phyloP scores from a whole-genome alignment of 1,284 basidiomycete genomes.

The Neonothopanus nambi region DNA sequence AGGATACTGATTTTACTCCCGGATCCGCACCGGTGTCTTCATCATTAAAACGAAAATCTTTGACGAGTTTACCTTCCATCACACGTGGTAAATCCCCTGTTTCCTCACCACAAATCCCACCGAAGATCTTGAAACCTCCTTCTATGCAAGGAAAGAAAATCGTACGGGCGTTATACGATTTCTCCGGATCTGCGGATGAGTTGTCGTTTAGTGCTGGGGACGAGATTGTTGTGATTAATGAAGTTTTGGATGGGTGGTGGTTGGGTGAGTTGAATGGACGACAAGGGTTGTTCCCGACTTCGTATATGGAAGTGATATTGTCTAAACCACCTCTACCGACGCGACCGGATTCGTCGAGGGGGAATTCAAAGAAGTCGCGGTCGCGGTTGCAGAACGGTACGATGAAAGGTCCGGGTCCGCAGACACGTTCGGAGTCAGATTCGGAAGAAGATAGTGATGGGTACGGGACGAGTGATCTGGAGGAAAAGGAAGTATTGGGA shows the following conservation, averaged over 20 bases:
- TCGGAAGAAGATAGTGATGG: conserved; percentile 26
- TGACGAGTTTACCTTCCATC: conserved; percentile 3
- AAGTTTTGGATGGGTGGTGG: conserved; percentile 86
- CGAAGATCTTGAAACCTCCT: conserved; percentile 48
- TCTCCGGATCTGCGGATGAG: conserved; percentile 72
- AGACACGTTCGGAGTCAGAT: background rate
- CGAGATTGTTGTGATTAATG: conserved; percentile 70
- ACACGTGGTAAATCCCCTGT: conserved; percentile 18
- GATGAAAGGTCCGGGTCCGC: too few relatives aligned
- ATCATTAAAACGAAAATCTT: conserved; percentile 21
- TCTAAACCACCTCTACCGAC: conserved; percentile 28
- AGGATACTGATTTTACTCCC: conserved; percentile 28
- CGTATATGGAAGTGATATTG: conserved; percentile 61
- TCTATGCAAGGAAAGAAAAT: conserved; percentile 52
- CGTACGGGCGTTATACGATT: conserved; percentile 75
- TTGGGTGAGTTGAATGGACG: conserved; percentile 71
- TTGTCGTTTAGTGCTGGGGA: conserved; percentile 71
- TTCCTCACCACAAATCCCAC: conserved; percentile 34
- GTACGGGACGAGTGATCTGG: conserved; percentile 36
- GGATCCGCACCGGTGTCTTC: conserved; percentile 23
- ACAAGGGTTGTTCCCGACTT: conserved; percentile 76
- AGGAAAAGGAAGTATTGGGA: conserved; percentile 40
- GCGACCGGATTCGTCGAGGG: conserved; percentile 28
- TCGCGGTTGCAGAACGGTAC: conserved; percentile 15
- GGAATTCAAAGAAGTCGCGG: background rate